A percentile compares a stretch with the other conserved stretches of the same genome.
Evolutionary conservation across 2,329 filamentous ascomycete species (phyloP).

Genomic region (Aspergillus felis): DNA sequence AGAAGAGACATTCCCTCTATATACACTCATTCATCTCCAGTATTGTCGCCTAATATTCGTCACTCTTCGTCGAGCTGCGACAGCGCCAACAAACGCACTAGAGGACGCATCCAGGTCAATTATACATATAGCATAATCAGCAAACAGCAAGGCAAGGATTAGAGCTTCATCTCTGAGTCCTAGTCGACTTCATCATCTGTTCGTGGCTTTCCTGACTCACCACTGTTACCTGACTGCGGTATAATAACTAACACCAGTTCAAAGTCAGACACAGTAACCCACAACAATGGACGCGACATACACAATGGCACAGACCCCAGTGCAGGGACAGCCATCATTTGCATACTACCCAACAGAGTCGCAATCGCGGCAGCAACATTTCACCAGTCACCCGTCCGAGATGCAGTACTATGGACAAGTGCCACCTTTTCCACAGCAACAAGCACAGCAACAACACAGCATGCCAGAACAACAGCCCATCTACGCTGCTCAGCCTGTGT

Average conservation of each 20-base stretch:
- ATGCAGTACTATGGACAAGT: slow-evolving; percentile 40
- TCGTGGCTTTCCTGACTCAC: not conserved
- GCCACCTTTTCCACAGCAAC: slow-evolving; percentile 25
- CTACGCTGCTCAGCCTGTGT: slow-evolving; percentile 39
- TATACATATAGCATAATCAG: not conserved
- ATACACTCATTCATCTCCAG: slow-evolving; percentile 17
- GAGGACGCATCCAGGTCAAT: not conserved
- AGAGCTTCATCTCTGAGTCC: not conserved
- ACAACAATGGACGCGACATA: slow-evolving; percentile 63
- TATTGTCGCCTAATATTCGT: slow-evolving; percentile 4
- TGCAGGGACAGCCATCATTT: slow-evolving; percentile 70
- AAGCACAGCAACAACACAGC: slow-evolving; percentile 21
- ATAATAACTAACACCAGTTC: slow-evolving; percentile 4
- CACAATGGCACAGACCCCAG: slow-evolving; percentile 46
- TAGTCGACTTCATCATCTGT: not conserved
- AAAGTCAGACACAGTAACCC: slow-evolving; percentile 4
- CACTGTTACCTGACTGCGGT: not conserved
- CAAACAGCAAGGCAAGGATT: not conserved
- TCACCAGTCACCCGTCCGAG: slow-evolving; percentile 61
- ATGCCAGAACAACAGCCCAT: slow-evolving; percentile 31
- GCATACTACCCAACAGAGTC: slow-evolving; percentile 79
- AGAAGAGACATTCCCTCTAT: slow-evolving; percentile 27
- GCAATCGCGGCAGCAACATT: slow-evolving; percentile 72
- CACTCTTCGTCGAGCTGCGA: not conserved
- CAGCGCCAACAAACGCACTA: not conserved